Conservation (phyloP, 2,329 filamentous ascomycete species). For the Fusarium circinatum region DNA sequence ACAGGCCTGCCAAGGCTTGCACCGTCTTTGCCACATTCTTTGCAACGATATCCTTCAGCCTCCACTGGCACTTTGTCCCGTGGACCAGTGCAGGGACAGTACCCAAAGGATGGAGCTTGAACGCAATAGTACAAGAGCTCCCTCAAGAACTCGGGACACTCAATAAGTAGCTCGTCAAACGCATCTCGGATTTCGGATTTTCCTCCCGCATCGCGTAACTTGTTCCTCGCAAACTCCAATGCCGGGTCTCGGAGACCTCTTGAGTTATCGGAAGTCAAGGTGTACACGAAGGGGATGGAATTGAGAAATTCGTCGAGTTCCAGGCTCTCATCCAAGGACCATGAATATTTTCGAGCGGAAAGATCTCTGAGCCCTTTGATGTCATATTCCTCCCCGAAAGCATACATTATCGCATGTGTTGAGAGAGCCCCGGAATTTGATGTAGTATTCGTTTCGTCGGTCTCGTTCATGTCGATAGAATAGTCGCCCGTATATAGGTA, state of each 20-base stretch:
- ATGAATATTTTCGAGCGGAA: conserved; percentile 15
- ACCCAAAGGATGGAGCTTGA: background rate
- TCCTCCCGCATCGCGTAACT: background rate
- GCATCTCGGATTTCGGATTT: background rate
- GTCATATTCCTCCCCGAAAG: conserved; percentile 27
- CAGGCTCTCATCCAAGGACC: background rate
- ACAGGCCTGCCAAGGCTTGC: background rate
- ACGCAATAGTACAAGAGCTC: conserved; percentile 4
- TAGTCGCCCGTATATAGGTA: conserved; percentile 27
- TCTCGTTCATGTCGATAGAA: fast-evolving
- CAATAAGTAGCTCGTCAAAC: background rate
- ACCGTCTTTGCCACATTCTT: background rate
- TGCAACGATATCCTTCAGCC: background rate
- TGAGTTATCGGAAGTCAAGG: background rate
- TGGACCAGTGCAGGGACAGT: background rate
- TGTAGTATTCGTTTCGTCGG: fast-evolving
- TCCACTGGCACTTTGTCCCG: background rate
- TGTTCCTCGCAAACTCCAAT: background rate
- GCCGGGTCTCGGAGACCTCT: background rate
- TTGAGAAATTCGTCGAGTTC: conserved; percentile 5
- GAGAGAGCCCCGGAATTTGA: background rate
- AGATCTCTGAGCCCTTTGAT: conserved; percentile 5
- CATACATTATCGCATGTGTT: conserved; percentile 4
- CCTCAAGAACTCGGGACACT: conserved; percentile 13
- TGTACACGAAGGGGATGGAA: conserved; percentile 12